Base-by-base conservation (phyloP, 345 rosid genomes). In the Hirschfeldia incana region DNA sequence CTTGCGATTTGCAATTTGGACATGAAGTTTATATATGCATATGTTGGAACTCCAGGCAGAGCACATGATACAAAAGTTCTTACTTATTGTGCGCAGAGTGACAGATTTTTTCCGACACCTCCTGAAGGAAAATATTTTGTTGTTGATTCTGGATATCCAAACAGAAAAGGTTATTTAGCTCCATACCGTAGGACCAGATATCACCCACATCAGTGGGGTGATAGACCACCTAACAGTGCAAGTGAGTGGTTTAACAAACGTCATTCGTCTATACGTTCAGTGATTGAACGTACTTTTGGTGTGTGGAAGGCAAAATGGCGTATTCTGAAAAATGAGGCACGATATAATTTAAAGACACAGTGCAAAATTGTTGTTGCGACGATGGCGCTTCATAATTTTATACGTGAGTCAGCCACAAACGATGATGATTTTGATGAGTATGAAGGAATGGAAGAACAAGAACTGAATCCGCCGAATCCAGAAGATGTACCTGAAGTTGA, bases 51-150 rank as follows among this genome's bases (percentile, higher is more conserved):
- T 4, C 64, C 64, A 0, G 5, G 29, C 0, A 55, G 64, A 55
- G 64, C 49, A 55, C 74, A 70, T 70, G 64, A 53, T 55, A 55
- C 74, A 9, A 70, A 70, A 53, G 44, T 70, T 32, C 32, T 67
- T 6, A 67, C 34, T 0, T 42, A 67, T 42, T 67, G 69, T 67
- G 57, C 70, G 0, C 49, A 55, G 30, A 6, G 5, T 15, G 64
- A 70, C 49, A 17, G 1, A 6, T n/a, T 70, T 55, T 7, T 70
- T 34, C 49, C 6, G 2, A 27, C 1, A 26, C 72, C 37, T 44
- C 58, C 21, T 0, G 34, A 67, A 44, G 37, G n/a, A n/a, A n/a
- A n/a, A n/a, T n/a, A n/a, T n/a, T n/a, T n/a, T n/a, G n/a, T n/a
- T n/a, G n/a, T n/a, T n/a, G n/a, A n/a, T n/a, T n/a, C n/a, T n/a